Conservation (phyloP, 1,284 basidiomycete genomes). For the Farysia itapuensis region DNA sequence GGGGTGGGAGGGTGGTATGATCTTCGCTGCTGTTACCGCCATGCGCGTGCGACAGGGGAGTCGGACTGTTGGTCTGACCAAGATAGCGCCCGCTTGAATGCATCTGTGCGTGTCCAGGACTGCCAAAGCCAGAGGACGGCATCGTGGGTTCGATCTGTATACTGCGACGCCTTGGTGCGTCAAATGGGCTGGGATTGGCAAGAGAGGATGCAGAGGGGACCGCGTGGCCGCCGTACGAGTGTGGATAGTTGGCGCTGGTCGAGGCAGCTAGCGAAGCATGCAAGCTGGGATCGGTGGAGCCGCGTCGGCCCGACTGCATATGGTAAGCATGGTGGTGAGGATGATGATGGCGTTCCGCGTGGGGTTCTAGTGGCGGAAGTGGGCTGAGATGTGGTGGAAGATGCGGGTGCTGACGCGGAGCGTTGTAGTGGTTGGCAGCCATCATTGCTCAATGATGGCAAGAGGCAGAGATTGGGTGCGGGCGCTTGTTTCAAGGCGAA, state of each 20-base stretch:
- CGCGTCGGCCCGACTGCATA: slow-evolving; percentile 18
- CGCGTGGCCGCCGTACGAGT: slow-evolving; percentile 18
- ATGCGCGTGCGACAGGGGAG: slow-evolving; percentile 22
- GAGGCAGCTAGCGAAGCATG: slow-evolving; percentile 43
- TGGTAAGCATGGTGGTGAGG: slow-evolving; percentile 22
- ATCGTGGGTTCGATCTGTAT: slow-evolving; percentile 40
- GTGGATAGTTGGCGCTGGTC: slow-evolving; percentile 19
- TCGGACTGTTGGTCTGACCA: slow-evolving; percentile 39
- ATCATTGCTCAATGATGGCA: slow-evolving; percentile 13
- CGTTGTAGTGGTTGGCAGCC: slow-evolving; percentile 34
- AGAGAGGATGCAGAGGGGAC: slow-evolving; percentile 23
- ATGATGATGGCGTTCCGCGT: slow-evolving; percentile 30
- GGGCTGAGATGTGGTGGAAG: slow-evolving; percentile 34
- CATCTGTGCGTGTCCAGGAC: slow-evolving; percentile 21
- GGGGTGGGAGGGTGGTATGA: slow-evolving; percentile 10
- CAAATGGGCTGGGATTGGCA: slow-evolving; percentile 26
- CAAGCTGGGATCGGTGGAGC: slow-evolving; percentile 43
- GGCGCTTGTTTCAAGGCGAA: neutral
- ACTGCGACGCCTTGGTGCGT: slow-evolving; percentile 30
- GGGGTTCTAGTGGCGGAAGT: slow-evolving; percentile 39
- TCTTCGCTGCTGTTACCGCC: slow-evolving; percentile 20
- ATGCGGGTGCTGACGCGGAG: slow-evolving; percentile 38
- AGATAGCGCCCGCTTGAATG: slow-evolving; percentile 32
- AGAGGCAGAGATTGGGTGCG: neutral
- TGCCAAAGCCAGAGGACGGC: slow-evolving; percentile 30